Conservation (phyloP, 2,329 filamentous ascomycete species). For the Ophiostoma australiae region DNA sequence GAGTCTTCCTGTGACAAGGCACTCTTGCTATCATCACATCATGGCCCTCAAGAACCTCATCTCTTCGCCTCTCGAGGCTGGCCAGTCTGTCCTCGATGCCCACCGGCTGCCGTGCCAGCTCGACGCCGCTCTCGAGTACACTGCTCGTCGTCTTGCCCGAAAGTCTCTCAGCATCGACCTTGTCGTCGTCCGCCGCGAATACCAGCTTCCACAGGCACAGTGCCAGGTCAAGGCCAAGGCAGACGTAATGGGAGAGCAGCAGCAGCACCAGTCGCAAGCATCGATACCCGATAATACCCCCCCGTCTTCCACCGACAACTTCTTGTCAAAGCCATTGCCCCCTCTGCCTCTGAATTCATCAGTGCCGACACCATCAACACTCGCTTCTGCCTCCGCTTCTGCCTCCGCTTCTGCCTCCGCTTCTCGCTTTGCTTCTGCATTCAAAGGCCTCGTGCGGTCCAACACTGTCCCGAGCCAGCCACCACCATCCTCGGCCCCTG, state of each 20-base stretch:
- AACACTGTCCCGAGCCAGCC: constrained; percentile 35
- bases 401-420: too few species aligned
- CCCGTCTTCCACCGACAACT: background rate
- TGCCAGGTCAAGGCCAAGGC: background rate
- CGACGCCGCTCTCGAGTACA: constrained; percentile 53
- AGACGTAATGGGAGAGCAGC: background rate
- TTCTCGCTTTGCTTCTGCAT: constrained; percentile 32
- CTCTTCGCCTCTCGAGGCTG: constrained; percentile 60
- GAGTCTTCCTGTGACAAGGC: background rate
- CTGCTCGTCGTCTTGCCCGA: constrained; percentile 50
- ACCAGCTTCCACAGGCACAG: constrained; percentile 44
- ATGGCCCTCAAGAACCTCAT: constrained; percentile 53
- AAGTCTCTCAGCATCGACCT: constrained; percentile 55
- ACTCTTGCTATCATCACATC: background rate
- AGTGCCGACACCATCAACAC: background rate
- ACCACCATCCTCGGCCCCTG: background rate
- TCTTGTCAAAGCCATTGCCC: constrained; percentile 16
- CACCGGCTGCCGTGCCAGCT: constrained; percentile 54
- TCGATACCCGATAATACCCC: background rate
- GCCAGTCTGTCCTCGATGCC: constrained; percentile 53
- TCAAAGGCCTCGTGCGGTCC: constrained; percentile 41
- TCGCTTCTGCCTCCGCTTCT: too few species aligned
- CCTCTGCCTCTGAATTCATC: constrained; percentile 14
- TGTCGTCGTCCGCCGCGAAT: constrained; percentile 52
- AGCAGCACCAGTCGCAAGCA: background rate